phyloP scores from a whole-genome alignment of 2,329 filamentous ascomycete species.

The Mycogone perniciosa region DNA sequence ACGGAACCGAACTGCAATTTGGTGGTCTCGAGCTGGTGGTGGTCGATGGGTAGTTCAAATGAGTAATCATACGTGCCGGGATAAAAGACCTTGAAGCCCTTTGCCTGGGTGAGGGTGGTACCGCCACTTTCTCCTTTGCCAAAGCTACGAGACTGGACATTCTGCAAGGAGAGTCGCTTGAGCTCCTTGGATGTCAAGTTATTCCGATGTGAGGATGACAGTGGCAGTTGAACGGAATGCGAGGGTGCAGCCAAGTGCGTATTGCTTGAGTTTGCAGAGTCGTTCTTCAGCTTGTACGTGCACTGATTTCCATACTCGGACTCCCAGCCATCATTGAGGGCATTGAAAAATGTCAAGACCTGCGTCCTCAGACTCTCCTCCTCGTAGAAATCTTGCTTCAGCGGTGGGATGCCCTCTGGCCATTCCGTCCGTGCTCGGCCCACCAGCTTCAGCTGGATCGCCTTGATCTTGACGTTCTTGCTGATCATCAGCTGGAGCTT shows the following conservation, averaged over 20 bases:
- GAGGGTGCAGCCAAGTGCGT: slow-evolving; percentile 23
- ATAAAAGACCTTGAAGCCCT: slow-evolving; percentile 80
- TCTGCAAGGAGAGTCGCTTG: slow-evolving; percentile 69
- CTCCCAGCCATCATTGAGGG: slow-evolving; percentile 55
- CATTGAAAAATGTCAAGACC: slow-evolving; percentile 88
- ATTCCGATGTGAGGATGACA: slow-evolving; percentile 20
- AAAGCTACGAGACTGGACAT: slow-evolving; percentile 79
- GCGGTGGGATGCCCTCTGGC: slow-evolving; percentile 90
- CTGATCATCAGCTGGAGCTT: slow-evolving; percentile 74
- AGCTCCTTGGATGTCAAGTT: slow-evolving; percentile 41
- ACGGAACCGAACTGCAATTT: slow-evolving; percentile 81
- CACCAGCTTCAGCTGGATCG: slow-evolving; percentile 77
- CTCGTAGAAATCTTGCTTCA: slow-evolving; percentile 77
- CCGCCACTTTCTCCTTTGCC: slow-evolving; percentile 68
- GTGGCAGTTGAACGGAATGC: slow-evolving; percentile 15
- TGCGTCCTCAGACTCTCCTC: slow-evolving; percentile 83
- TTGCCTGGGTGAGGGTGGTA: slow-evolving; percentile 52
- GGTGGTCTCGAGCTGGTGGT: slow-evolving; percentile 81
- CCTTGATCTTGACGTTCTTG: slow-evolving; percentile 90
- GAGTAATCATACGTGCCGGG: slow-evolving; percentile 63
- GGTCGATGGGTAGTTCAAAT: slow-evolving; percentile 86
- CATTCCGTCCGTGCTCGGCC: slow-evolving; percentile 87
- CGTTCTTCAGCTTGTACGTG: slow-evolving; percentile 43
- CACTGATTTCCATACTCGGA: slow-evolving; percentile 59
- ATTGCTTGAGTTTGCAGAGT: slow-evolving; percentile 29